Evolutionary conservation across 768 basidiomycete genomes (phyloP).

Genomic region (Suillus lakei): DNA sequence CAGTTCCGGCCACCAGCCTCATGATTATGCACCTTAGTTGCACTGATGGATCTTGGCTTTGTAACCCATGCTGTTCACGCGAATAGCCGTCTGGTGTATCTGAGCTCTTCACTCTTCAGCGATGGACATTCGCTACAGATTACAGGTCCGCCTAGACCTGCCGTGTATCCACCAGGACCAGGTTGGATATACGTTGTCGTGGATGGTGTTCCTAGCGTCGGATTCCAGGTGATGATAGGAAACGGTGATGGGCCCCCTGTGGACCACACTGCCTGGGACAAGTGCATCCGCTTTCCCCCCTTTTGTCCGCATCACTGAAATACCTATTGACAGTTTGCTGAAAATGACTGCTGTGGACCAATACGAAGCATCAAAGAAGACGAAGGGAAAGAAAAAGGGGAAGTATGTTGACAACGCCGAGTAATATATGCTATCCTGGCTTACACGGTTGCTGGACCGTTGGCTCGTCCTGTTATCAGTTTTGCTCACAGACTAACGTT

Average conservation of each 20-base stretch:
- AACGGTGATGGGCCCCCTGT: slow-evolving; percentile 64
- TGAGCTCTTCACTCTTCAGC: slow-evolving; percentile 50
- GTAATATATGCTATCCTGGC: slow-evolving; percentile 12
- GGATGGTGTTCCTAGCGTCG: slow-evolving; percentile 68
- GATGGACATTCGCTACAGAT: slow-evolving; percentile 55
- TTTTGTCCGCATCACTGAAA: neutral
- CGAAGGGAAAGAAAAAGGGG: slow-evolving; percentile 19
- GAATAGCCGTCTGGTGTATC: slow-evolving; percentile 76
- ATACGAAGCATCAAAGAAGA: slow-evolving; percentile 45
- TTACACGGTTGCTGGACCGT: neutral
- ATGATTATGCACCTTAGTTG: slow-evolving; percentile 48
- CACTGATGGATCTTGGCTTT: slow-evolving; percentile 82
- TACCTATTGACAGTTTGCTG: slow-evolving; percentile 46
- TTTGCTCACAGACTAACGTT: slow-evolving; percentile 6
- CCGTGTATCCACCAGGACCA: slow-evolving; percentile 81
- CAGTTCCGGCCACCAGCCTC: slow-evolving; percentile 11
- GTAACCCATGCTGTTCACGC: slow-evolving; percentile 80
- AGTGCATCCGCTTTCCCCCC: slow-evolving; percentile 46
- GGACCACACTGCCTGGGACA: slow-evolving; percentile 56
- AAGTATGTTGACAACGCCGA: slow-evolving; percentile 18
- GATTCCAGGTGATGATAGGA: slow-evolving; percentile 69
- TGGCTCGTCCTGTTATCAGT: slow-evolving; percentile 6
- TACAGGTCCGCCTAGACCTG: slow-evolving; percentile 64
- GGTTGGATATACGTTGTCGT: slow-evolving; percentile 75
- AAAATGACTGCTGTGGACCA: slow-evolving; percentile 53